phyloP scores from a whole-genome alignment of 192 early-diverging fungal species.

The Mortierella antarctica region DNA sequence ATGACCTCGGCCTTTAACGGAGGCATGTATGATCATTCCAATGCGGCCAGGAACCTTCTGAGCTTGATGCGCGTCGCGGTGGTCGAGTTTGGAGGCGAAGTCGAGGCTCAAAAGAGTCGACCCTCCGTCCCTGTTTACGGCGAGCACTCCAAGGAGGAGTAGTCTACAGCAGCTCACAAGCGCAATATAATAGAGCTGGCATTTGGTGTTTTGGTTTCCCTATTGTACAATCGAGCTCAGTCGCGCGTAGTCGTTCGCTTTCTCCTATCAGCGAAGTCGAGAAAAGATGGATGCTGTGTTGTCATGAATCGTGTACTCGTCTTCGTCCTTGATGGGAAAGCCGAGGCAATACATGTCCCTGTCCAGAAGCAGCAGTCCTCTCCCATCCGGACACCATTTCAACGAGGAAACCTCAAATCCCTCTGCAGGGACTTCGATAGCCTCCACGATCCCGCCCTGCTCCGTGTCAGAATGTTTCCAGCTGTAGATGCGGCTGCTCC shows the following conservation, averaged over 20 bases:
- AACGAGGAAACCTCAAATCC: slow-evolving; percentile 70
- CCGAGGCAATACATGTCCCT: slow-evolving; percentile 79
- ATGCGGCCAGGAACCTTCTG: slow-evolving; percentile 92
- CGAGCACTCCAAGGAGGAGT: not conserved
- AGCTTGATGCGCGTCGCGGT: slow-evolving; percentile 80
- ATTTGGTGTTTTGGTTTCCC: no score
- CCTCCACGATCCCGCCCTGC: slow-evolving; percentile 57
- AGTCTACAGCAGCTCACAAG: no score
- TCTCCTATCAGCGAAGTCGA: slow-evolving; percentile 2
- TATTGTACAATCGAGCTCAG: no score
- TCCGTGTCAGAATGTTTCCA: slow-evolving; percentile 65
- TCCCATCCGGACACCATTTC: slow-evolving; percentile 79
- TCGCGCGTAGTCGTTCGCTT: no score
- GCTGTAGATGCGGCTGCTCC: slow-evolving; percentile 68
- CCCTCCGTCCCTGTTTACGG: slow-evolving; percentile 42
- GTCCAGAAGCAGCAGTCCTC: slow-evolving; percentile 74
- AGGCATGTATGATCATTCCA: slow-evolving; percentile 93
- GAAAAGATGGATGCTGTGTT: slow-evolving; percentile 33
- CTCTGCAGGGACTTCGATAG: slow-evolving; percentile 52
- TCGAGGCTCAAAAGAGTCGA: slow-evolving; percentile 56
- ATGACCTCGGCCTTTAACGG: slow-evolving; percentile 95
- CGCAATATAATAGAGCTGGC: no score
- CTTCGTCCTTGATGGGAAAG: slow-evolving; percentile 43
- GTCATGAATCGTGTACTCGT: slow-evolving; percentile 28
- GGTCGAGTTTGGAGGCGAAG: slow-evolving; percentile 63